phyloP scores from a whole-genome alignment of 306 rosid species.

The Delonix regia region DNA sequence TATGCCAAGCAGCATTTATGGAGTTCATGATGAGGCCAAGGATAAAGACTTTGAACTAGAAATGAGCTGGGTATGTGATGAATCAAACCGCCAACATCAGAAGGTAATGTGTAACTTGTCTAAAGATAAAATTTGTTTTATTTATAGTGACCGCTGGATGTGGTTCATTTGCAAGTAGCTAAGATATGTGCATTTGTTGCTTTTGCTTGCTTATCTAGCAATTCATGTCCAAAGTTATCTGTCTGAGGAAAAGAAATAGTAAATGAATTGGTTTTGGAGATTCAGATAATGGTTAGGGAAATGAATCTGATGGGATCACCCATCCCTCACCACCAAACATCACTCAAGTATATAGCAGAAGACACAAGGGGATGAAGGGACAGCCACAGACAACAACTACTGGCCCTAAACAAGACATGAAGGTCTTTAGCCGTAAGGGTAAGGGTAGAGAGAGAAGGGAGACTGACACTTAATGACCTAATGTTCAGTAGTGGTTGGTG shows the following conservation, averaged over 20 bases:
- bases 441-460: too few species aligned
- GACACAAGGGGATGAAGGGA: too few species aligned
- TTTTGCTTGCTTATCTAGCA: not conserved
- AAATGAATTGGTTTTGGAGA: not conserved
- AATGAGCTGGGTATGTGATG: constrained; percentile 98
- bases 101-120: constrained; percentile 55
- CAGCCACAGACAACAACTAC: too few species aligned
- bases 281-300: not conserved
- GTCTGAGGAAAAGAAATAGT: not conserved
- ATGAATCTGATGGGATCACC: too few species aligned
- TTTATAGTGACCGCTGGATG: not conserved
- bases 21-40: constrained; percentile 95
- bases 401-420: too few species aligned
- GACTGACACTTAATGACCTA: too few species aligned
- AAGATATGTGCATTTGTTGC: not conserved
- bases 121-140: not conserved
- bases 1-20: constrained; percentile 68
- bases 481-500: too few species aligned
- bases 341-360: too few species aligned
- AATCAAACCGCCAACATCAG: constrained; percentile 86
- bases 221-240: not conserved
- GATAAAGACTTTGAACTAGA: constrained; percentile 94
- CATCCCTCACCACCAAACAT: too few species aligned
- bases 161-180: not conserved
- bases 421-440: too few species aligned